Percentiles rank a stretch among this genome's conserved stretches.
phyloP scores from a whole-genome alignment of 2,329 filamentous ascomycete genomes.

The Fusarium lateritium region DNA sequence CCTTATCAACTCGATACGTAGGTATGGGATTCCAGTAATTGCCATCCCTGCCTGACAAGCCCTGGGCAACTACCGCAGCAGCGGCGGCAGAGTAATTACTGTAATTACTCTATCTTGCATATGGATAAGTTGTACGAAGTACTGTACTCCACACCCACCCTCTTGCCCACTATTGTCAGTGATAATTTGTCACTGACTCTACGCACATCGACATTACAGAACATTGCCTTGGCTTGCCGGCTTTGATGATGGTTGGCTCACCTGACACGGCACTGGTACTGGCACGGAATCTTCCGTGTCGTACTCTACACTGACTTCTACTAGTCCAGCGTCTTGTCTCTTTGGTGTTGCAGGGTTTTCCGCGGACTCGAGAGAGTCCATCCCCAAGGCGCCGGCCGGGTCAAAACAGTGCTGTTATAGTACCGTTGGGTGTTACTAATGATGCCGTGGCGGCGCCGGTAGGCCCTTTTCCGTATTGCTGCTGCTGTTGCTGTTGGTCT shows the following conservation, averaged over 20 bases:
- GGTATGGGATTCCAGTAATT: conserved; percentile 44
- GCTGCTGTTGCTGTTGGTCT: conserved; percentile 27
- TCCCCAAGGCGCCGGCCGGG: too few relatives aligned
- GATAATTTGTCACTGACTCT: neutral
- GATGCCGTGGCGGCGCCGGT: conserved; percentile 44
- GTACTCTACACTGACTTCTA: neutral
- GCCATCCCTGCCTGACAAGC: conserved; percentile 32
- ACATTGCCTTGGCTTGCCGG: conserved; percentile 2
- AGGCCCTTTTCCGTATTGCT: conserved; percentile 23
- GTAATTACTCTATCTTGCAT: conserved; percentile 16
- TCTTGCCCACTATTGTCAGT: conserved; percentile 4
- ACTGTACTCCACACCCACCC: conserved; percentile 13
- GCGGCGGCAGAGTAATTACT: conserved; percentile 6
- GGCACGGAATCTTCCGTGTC: conserved; percentile 2
- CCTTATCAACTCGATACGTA: conserved; percentile 3
- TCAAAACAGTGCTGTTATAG: conserved; percentile 1
- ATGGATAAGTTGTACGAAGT: neutral
- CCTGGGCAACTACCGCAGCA: conserved; percentile 17
- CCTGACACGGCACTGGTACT: conserved; percentile 1
- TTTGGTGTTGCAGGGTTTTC: neutral
- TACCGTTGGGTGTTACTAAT: conserved; percentile 31
- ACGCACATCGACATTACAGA: neutral
- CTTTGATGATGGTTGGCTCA: conserved; percentile 12
- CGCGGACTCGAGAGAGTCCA: conserved; percentile 1
- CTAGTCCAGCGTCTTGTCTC: neutral